These are phyloP conservation scores for Purshia tridentata DNA, from an alignment of 306 rosid genomes.

Conservation along the genomic window DNA sequence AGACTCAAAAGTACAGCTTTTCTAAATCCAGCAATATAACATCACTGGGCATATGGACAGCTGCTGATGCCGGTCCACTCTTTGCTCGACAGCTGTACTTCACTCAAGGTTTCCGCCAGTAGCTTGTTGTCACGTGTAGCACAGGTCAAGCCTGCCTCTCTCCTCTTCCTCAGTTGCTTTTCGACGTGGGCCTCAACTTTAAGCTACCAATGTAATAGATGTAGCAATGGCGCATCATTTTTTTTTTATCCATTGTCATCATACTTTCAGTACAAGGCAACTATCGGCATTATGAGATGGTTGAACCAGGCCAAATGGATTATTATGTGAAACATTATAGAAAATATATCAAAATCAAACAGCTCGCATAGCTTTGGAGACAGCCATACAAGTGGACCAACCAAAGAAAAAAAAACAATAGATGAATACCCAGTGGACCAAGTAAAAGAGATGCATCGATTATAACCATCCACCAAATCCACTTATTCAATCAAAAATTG, in stretches of 20 bases:
- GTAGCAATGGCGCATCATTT: too few species aligned
- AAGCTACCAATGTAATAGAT: too few species aligned
- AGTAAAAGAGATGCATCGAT: constrained; percentile 12
- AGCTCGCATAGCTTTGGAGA: constrained; percentile 14
- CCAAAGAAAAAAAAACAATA: constrained; percentile 6
- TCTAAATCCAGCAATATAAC: neutral
- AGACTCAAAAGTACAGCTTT: constrained; percentile 12
- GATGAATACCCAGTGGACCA: constrained; percentile 32
- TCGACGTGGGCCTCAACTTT: too few species aligned
- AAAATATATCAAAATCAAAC: neutral
- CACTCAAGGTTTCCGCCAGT: too few species aligned
- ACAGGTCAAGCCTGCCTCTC: too few species aligned
- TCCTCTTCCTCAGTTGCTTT: too few species aligned
- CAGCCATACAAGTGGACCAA: constrained; percentile 45
- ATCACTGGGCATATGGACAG: neutral
- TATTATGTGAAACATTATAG: neutral
- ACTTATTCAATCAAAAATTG: constrained; percentile 13
- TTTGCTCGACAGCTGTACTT: too few species aligned
- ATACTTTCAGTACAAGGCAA: too few species aligned
- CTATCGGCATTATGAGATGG: neutral
- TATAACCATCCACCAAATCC: constrained; percentile 44
- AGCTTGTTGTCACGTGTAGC: too few species aligned
- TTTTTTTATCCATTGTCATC: too few species aligned
- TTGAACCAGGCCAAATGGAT: neutral
- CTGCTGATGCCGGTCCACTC: too few species aligned